Evolutionary conservation across 306 rosid species (phyloP).

Genomic region (Ormosia emarginata): DNA sequence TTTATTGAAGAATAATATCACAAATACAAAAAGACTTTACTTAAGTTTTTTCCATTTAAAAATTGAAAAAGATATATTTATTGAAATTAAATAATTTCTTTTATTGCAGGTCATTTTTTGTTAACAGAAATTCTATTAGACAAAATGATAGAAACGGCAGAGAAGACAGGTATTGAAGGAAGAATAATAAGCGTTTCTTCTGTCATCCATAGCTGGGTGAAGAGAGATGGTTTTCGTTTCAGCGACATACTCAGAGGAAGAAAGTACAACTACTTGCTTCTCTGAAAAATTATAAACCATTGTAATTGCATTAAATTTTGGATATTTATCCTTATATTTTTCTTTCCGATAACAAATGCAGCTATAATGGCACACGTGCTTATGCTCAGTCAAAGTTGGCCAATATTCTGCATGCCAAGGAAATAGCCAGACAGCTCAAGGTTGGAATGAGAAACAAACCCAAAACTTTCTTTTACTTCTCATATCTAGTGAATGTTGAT

Average conservation of each 20-base stretch:
- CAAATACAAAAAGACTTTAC: too few species aligned
- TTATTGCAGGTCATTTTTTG: constrained; percentile 70
- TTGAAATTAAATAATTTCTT: background rate
- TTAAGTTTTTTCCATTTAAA: too few species aligned
- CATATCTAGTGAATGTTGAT: background rate
- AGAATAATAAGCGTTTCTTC: constrained; percentile 90
- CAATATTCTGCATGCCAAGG: constrained; percentile 80
- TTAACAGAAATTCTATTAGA: constrained; percentile 77
- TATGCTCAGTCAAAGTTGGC: constrained; percentile 91
- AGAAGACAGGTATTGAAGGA: constrained; percentile 67
- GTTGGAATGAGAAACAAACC: constrained; percentile 31
- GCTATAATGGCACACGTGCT: constrained; percentile 88
- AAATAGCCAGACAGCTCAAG: constrained; percentile 76
- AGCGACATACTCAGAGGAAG: constrained; percentile 63
- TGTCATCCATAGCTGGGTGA: constrained; percentile 88
- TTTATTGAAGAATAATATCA: too few species aligned
- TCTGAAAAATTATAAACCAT: background rate
- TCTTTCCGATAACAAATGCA: constrained; percentile 28
- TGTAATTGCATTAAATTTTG: background rate
- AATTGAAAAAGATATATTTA: background rate
- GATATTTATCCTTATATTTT: background rate
- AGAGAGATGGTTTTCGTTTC: constrained; percentile 64
- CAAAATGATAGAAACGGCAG: constrained; percentile 84
- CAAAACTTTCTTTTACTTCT: background rate
- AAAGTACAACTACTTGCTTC: constrained; percentile 37